Base-by-base conservation (phyloP, 2,329 filamentous ascomycete species). In the Cadophora malorum region DNA sequence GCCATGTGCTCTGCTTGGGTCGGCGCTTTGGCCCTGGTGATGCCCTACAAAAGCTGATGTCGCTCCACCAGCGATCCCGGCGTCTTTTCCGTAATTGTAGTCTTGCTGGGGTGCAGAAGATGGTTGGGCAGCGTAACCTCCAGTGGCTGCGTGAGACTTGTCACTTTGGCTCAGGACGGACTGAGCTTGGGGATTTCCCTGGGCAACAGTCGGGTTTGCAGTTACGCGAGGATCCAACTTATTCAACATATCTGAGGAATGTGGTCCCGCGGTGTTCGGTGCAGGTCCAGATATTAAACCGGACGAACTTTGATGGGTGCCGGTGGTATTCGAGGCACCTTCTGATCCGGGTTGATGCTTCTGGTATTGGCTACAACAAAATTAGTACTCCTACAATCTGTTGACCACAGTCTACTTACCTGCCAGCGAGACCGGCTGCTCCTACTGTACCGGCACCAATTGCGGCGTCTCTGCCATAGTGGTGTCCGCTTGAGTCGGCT, bases 211-310 rank as follows among this genome's bases (percentile, higher is more conserved):
- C 28, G 64, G 66, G 31, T 71, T 67, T 3, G 71, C 41, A 67
- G 81, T 76, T 10, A 80, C 78, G 55, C 78, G 70, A 47, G 80
- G 80, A 64, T 83, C 81, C 14, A 76, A 53, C 68, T 79, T 80
- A 71, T 83, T 83, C 38, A 76, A 75, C 14, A 78, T 47, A 28
- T 80, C 80, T 21, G 79, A 79, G 9, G 72, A 69, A 55, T 75
- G 72, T 19, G 79, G 80, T 0, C 80, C 80, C 28, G 76, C 73
- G 5, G 71, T 78, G 10, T 70, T 70, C 4, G 72, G 67, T n/a
- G 69, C 68, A 50, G 68, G 64, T 19, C 72, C 72, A 38, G 67
- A 53, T 31, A 63, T 47, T 19, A 60, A n/a, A 31, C 62, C 62
- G n/a, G 62, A 45, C 41, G 41, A 58, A 47, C 14, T 31, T 41